Evolutionary conservation across 805 yeast genomes (phyloP).

Genomic region (Millerozyma miso): DNA sequence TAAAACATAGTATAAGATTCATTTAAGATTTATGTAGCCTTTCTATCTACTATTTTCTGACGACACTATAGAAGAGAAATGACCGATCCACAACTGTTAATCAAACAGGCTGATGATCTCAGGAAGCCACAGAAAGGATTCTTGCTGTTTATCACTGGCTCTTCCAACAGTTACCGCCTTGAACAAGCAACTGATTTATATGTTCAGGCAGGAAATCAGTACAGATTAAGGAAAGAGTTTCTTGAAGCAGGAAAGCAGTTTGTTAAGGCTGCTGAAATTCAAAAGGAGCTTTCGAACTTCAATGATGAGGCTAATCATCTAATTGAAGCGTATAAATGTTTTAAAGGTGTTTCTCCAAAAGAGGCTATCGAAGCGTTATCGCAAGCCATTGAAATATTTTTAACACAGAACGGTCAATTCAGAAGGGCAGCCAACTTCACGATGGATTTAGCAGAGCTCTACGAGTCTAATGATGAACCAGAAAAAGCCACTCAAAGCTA

Average conservation of each 20-base stretch:
- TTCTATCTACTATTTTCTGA: too few relatives aligned
- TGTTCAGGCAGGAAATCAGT: slow-evolving; percentile 90
- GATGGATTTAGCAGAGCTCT: slow-evolving; percentile 82
- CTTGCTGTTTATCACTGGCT: slow-evolving; percentile 60
- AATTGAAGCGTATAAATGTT: slow-evolving; percentile 88
- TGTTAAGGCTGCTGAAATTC: slow-evolving; percentile 80
- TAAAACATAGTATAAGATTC: too few relatives aligned
- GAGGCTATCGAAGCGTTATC: slow-evolving; percentile 75
- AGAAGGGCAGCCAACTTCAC: slow-evolving; percentile 94
- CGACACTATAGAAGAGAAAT: slow-evolving; percentile 15
- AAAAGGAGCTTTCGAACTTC: slow-evolving; percentile 65
- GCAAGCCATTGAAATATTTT: slow-evolving; percentile 74
- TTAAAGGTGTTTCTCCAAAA: slow-evolving; percentile 64
- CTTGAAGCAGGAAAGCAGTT: slow-evolving; percentile 77
- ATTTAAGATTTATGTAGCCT: too few relatives aligned
- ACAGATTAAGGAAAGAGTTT: slow-evolving; percentile 69
- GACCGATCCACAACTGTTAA: slow-evolving; percentile 44
- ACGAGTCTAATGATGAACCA: slow-evolving; percentile 67
- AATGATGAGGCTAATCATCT: slow-evolving; percentile 91
- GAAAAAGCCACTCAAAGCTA: slow-evolving; percentile 70
- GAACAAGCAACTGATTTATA: slow-evolving; percentile 94
- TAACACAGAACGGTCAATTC: slow-evolving; percentile 86
- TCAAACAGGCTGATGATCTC: slow-evolving; percentile 41
- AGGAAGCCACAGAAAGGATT: slow-evolving; percentile 65
- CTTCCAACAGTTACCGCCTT: slow-evolving; percentile 54